phyloP scores from a whole-genome alignment of 768 basidiomycete genomes.

The Kwoniella pini region DNA sequence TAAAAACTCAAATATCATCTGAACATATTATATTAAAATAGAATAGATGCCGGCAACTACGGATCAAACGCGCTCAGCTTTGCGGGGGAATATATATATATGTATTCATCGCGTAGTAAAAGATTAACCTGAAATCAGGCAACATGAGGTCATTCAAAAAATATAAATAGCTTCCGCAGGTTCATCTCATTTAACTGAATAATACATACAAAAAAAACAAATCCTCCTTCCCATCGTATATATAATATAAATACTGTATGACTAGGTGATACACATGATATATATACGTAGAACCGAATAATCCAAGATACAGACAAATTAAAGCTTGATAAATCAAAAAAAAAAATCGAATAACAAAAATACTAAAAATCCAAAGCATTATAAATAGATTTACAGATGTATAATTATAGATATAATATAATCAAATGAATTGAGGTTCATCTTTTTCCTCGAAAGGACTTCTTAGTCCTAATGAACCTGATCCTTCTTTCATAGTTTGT shows the following conservation, averaged over 20 bases:
- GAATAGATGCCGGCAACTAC: not conserved
- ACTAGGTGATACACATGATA: not conserved
- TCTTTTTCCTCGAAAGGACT: conserved; percentile 44
- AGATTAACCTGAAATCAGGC: too few relatives aligned
- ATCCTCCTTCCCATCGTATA: not conserved
- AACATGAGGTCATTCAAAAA: not conserved
- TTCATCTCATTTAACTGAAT: not conserved
- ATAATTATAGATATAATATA: too few relatives aligned
- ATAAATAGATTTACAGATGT: too few relatives aligned
- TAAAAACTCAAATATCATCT: too few relatives aligned
- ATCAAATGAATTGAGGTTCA: conserved; percentile 9
- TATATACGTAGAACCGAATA: not conserved
- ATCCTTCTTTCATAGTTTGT: conserved; percentile 6
- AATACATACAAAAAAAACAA: not conserved
- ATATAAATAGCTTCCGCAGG: not conserved
- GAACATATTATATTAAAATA: too few relatives aligned
- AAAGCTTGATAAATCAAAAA: not conserved
- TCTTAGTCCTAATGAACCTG: conserved; percentile 15
- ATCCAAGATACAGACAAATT: too few relatives aligned
- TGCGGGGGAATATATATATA: too few relatives aligned
- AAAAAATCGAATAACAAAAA: not conserved
- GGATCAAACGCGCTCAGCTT: not conserved
- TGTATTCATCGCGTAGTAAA: too few relatives aligned
- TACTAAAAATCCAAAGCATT: not conserved
- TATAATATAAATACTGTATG: not conserved